phyloP scores from a whole-genome alignment of 495 filamentous ascomycete genomes.

The Tuber magnatum region DNA sequence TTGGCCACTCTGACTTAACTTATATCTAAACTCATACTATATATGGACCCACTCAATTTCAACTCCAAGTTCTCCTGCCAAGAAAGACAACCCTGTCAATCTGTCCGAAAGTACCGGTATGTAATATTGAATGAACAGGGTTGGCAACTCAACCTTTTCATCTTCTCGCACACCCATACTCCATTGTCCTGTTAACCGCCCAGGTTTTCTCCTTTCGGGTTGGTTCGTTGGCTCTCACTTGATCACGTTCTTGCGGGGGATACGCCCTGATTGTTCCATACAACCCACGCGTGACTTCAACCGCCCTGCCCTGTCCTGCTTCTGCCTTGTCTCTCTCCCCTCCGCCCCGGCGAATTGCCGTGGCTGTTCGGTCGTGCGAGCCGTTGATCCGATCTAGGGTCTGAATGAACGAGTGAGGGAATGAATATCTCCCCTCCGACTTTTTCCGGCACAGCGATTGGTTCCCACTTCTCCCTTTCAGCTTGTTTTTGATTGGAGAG shows the following conservation, averaged over 20 bases:
- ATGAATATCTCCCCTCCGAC: slow-evolving; percentile 17
- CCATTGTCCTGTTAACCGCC: not conserved
- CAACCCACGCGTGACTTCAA: slow-evolving; percentile 27
- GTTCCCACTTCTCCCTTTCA: slow-evolving; percentile 13
- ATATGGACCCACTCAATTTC: no score
- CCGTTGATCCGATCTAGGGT: slow-evolving; percentile 29
- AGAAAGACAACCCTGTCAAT: no score
- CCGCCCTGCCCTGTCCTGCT: not conserved
- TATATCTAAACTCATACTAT: no score
- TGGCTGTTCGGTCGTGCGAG: slow-evolving; percentile 29
- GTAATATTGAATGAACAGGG: no score
- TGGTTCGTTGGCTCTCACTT: slow-evolving; percentile 26
- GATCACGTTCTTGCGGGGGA: slow-evolving; percentile 26
- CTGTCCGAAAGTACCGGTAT: no score
- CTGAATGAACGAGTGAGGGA: not conserved
- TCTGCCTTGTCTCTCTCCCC: slow-evolving; percentile 6
- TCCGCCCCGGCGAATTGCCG: slow-evolving; percentile 24
- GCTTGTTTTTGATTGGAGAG: slow-evolving; percentile 14
- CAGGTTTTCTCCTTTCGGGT: slow-evolving; percentile 1
- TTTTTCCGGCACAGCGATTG: slow-evolving; percentile 27
- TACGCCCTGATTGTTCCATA: slow-evolving; percentile 19
- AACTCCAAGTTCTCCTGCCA: no score
- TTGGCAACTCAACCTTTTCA: no score
- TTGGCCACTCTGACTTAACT: no score
- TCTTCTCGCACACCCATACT: no score